These are phyloP conservation scores for Miscanthus lutarioriparius DNA, from an alignment of 176 grass and related monocot genomes.

Conservation along the genomic window DNA sequence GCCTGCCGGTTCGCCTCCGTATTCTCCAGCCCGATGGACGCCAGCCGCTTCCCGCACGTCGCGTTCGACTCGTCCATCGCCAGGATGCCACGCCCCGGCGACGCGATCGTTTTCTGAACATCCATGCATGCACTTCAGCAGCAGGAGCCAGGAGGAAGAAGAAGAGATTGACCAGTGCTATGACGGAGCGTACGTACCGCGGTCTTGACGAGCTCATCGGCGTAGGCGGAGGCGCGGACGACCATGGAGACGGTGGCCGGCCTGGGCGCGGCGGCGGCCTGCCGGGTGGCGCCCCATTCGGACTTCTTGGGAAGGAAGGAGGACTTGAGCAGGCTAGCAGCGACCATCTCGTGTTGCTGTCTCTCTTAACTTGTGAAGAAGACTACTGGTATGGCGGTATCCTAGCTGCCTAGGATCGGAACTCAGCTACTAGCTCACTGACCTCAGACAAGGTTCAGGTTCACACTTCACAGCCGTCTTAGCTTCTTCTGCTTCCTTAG, in stretches of 20 bases:
- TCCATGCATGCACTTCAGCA: no score
- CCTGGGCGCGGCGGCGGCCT: slow-evolving; percentile 21
- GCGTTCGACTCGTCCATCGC: slow-evolving; percentile 82
- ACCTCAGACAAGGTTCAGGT: not conserved
- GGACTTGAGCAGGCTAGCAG: slow-evolving; percentile 80
- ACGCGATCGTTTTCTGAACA: slow-evolving; percentile 69
- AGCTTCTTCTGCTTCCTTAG: slow-evolving; percentile 33
- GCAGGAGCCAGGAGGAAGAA: not conserved
- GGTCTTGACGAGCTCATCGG: slow-evolving; percentile 93
- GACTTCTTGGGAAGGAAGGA: slow-evolving; percentile 88
- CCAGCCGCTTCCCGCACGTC: slow-evolving; percentile 73
- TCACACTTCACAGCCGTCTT: not conserved
- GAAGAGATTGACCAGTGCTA: not conserved
- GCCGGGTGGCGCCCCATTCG: slow-evolving; percentile 53
- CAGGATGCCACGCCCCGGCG: slow-evolving; percentile 72
- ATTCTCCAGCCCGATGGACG: slow-evolving; percentile 75
- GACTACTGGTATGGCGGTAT: not conserved
- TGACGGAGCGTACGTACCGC: slow-evolving; percentile 38
- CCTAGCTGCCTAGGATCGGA: not conserved
- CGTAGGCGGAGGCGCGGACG: slow-evolving; percentile 74
- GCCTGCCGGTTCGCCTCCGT: slow-evolving; percentile 69
- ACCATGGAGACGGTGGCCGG: slow-evolving; percentile 53
- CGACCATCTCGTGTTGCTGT: slow-evolving; percentile 48
- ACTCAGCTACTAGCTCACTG: not conserved
- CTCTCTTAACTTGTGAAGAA: not conserved